A percentile compares a stretch with the other conserved stretches of the same genome.
Conservation (phyloP, 2,329 filamentous ascomycete genomes). For the Phaeophleospora eucalypticola region DNA sequence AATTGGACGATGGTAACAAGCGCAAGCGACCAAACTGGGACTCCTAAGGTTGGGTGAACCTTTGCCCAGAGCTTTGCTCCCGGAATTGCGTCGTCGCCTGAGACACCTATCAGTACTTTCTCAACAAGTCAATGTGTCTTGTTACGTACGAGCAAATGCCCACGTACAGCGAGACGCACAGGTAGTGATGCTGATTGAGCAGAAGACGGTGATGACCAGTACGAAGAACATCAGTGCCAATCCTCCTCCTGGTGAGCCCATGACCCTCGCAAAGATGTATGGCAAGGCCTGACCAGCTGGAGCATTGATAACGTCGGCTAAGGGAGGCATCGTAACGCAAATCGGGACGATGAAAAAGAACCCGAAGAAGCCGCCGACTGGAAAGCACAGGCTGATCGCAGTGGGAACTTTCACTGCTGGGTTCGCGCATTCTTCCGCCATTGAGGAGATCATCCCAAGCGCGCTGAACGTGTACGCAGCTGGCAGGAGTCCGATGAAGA, state of each 20-base stretch:
- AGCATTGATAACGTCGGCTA: slow-evolving; percentile 43
- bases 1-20: slow-evolving; percentile 46
- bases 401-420: slow-evolving; percentile 51
- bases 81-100: slow-evolving; percentile 44
- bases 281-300: slow-evolving; percentile 49
- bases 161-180: slow-evolving; percentile 48
- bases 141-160: slow-evolving; percentile 46
- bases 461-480: slow-evolving; percentile 39
- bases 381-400: slow-evolving; percentile 51
- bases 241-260: slow-evolving; percentile 46
- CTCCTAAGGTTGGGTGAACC: slow-evolving; percentile 35
- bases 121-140: too few relatives aligned
- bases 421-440: slow-evolving; percentile 58
- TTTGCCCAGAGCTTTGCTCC: slow-evolving; percentile 36
- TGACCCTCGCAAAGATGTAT: slow-evolving; percentile 49
- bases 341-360: slow-evolving; percentile 56
- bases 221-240: slow-evolving; percentile 49
- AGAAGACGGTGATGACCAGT: slow-evolving; percentile 50
- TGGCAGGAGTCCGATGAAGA: slow-evolving; percentile 60
- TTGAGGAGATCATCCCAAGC: slow-evolving; percentile 59
- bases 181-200: slow-evolving; percentile 51
- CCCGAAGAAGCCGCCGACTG: slow-evolving; percentile 52
- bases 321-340: slow-evolving; percentile 47
- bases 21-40: slow-evolving; percentile 41
- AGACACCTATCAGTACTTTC: too few relatives aligned